Evolutionary conservation across 192 early-diverging fungal species (phyloP).

Genomic region (Linnemannia hyalina): DNA sequence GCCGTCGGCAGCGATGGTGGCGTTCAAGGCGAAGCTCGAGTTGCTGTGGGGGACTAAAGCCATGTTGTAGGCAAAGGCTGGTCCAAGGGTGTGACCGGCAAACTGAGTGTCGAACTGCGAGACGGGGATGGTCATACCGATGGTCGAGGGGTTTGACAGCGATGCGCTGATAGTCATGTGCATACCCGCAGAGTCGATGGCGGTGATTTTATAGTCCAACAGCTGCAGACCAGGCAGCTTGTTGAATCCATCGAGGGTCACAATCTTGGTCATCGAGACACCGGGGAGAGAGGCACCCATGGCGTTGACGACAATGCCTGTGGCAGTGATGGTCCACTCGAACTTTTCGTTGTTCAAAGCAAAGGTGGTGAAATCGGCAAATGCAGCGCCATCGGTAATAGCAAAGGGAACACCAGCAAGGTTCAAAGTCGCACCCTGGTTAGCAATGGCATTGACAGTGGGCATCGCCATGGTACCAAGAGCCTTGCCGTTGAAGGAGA

Average conservation of each 20-base stretch:
- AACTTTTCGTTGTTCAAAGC: constrained; percentile 60
- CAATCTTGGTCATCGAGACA: constrained; percentile 57
- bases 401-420: constrained; percentile 42
- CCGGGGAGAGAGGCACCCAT: constrained; percentile 60
- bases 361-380: constrained; percentile 58
- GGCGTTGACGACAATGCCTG: constrained; percentile 54
- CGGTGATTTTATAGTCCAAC: constrained; percentile 23
- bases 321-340: constrained; percentile 58
- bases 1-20: constrained; percentile 11
- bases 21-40: constrained; percentile 27
- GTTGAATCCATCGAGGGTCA: constrained; percentile 59
- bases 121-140: constrained; percentile 45
- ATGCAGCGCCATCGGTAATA: constrained; percentile 43
- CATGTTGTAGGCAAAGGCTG: constrained; percentile 18
- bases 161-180: constrained; percentile 36
- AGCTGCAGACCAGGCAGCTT: constrained; percentile 35
- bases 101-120: constrained; percentile 40
- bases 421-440: constrained; percentile 58
- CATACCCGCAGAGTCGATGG: constrained; percentile 27
- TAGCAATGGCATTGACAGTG: constrained; percentile 42
- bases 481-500: constrained; percentile 51
- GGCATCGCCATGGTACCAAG: constrained; percentile 58
- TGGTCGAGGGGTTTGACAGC: constrained; percentile 42
- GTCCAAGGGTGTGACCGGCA: constrained; percentile 22
- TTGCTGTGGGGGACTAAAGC: constrained; percentile 28